Evolutionary conservation across 1,284 basidiomycete genomes (phyloP).

Genomic region (Anthracocystis setariae): DNA sequence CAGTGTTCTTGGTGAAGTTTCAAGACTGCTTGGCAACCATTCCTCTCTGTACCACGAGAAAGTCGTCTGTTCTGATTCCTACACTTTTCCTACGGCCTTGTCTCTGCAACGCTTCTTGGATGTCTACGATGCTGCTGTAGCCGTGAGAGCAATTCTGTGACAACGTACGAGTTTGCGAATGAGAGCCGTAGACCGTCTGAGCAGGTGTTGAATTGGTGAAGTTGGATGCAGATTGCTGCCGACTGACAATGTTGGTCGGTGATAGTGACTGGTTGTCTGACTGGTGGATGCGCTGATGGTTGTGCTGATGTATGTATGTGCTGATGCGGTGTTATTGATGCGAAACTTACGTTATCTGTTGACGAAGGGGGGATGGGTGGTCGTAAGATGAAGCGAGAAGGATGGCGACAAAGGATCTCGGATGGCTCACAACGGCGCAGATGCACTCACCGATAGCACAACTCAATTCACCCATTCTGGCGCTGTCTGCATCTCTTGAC

Average conservation of each 20-base stretch:
- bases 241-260: neutral
- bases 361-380: constrained; percentile 34
- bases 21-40: no score
- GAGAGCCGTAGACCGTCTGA: neutral
- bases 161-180: no score
- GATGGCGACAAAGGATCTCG: constrained; percentile 42
- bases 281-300: constrained; percentile 2
- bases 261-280: neutral
- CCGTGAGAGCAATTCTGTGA: no score
- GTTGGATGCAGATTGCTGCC: neutral
- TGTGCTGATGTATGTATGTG: constrained; percentile 5
- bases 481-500: neutral
- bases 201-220: neutral
- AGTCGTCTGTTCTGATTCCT: no score
- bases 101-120: no score
- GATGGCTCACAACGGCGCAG: constrained; percentile 24
- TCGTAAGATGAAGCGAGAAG: constrained; percentile 43
- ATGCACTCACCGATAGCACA: neutral
- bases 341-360: constrained; percentile 47
- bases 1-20: no score
- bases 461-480: neutral
- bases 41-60: no score
- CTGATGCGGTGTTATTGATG: constrained; percentile 28
- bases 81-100: no score
- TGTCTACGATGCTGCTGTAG: no score